Base-by-base conservation (phyloP, 1,139 yeast species). In the Taphrina pruni region DNA sequence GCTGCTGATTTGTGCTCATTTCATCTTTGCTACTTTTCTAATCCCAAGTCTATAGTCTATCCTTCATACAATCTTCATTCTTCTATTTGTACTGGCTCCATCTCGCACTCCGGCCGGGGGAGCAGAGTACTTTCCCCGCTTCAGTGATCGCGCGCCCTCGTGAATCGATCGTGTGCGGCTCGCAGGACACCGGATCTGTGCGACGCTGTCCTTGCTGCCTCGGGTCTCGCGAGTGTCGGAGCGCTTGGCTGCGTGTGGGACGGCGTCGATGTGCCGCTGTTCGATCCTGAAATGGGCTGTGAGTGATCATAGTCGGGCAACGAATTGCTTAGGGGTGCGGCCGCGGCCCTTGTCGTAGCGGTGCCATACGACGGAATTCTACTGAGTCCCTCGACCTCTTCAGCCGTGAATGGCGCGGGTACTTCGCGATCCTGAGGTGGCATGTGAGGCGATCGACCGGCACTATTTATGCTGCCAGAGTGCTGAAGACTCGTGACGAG, bases 261-360 rank as follows among this genome's bases (percentile, higher is more conserved):
- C 38, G 67, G 67, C 26, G 67, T 64, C 14, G 35, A 14, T 17
- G 67, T 17, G n/a, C 67, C 67, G n/a, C 61, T 64, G 1, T 38
- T 50, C 7, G 45, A 32, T 8, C 54, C 57, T 9, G 67, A 64
- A 6, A 21, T 32, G 21, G 62, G 62, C 36, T 45, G 43, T 6
- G 54, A 56, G 36, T 54, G 55, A 17, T 58, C 52, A 58, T 64
- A 64, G 48, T 64, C 67, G 7, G 67, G 67, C 11, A 64, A 32
- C 7, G 67, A 64, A 14, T 36, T 39, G 26, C 61, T 55, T 38
- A 64, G 56, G 6, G 67, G 67, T 17, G 61, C 67, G 1, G 67
- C 67, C 9, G 60, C 61, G 17, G 67, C 67, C n/a, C 67, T 50
- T 12, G 67, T 64, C 4, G 67, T 64, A 20, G 67, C 67, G 14